A percentile compares a stretch with the other conserved stretches of the same genome.
Evolutionary conservation across 805 yeast genomes (phyloP).

Genomic region (Ogataea ramenticola): DNA sequence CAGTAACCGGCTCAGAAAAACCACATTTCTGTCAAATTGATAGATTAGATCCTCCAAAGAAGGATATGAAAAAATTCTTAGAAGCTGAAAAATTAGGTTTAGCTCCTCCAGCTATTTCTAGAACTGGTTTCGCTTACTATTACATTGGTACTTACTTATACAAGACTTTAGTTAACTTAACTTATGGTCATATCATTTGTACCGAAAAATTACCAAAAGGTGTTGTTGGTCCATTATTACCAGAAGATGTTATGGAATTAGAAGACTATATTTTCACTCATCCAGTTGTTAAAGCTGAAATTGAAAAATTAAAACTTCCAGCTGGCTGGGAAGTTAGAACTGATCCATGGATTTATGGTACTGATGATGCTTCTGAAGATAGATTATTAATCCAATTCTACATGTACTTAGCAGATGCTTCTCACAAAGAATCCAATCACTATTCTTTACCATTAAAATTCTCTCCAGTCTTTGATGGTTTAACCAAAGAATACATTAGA

Average conservation of each 20-base stretch:
- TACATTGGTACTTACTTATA: conserved; percentile 47
- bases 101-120: conserved; percentile 50
- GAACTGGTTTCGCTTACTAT: conserved; percentile 64
- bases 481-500: conserved; percentile 54
- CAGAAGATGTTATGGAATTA: conserved; percentile 50
- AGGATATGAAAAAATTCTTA: conserved; percentile 57
- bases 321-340: conserved; percentile 42
- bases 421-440: conserved; percentile 67
- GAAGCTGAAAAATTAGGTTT: conserved; percentile 57
- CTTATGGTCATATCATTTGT: conserved; percentile 55
- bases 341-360: conserved; percentile 87
- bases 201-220: conserved; percentile 51
- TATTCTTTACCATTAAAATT: conserved; percentile 68
- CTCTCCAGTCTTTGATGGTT: conserved; percentile 64
- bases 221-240: conserved; percentile 63
- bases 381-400: conserved; percentile 65
- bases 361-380: conserved; percentile 54
- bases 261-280: conserved; percentile 45
- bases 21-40: conserved; percentile 64
- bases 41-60: conserved; percentile 73
- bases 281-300: conserved; percentile 55
- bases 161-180: conserved; percentile 66
- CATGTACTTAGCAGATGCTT: conserved; percentile 62
- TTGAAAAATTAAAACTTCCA: conserved; percentile 62
- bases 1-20: conserved; percentile 40